Evolutionary conservation across 345 rosid species (phyloP).

Genomic region (Clausena lansium): DNA sequence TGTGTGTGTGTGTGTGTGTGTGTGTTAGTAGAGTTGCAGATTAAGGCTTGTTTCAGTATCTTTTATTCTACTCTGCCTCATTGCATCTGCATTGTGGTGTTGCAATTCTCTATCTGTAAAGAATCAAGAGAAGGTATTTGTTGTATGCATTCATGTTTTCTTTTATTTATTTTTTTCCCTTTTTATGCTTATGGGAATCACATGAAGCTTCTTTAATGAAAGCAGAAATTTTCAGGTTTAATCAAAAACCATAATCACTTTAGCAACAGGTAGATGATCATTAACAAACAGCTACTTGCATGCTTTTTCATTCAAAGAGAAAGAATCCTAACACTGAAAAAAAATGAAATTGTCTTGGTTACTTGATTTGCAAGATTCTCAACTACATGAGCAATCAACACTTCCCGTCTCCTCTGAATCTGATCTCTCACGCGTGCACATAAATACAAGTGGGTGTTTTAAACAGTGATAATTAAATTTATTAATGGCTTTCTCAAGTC

Average conservation of each 20-base stretch:
- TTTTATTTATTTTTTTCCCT: not conserved
- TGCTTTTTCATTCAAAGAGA: conserved; percentile 10
- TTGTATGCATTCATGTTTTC: conserved; percentile 15
- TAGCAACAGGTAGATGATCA: conserved; percentile 12
- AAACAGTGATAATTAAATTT: no score
- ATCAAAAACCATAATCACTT: conserved; percentile 26
- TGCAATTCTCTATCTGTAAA: conserved; percentile 31
- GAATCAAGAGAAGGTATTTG: conserved; percentile 15
- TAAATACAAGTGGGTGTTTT: not conserved
- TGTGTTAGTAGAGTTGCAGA: conserved; percentile 27
- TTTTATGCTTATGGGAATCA: not conserved
- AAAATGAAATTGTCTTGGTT: conserved; percentile 1
- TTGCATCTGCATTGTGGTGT: conserved; percentile 29
- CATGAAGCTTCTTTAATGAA: conserved; percentile 15
- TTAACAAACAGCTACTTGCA: not conserved
- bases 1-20: conserved; percentile 34
- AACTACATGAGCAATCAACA: no score
- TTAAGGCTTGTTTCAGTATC: conserved; percentile 28
- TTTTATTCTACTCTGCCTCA: conserved; percentile 23
- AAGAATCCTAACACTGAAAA: not conserved
- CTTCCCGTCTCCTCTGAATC: not conserved
- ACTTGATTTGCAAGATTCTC: conserved; percentile 26
- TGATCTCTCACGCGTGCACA: not conserved
- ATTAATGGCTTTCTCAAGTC: not conserved
- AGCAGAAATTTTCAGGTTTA: conserved; percentile 5